These are phyloP conservation scores for Phytopythium delawarense DNA, from an alignment of 352 stramenopile species.

Conservation along the genomic window DNA sequence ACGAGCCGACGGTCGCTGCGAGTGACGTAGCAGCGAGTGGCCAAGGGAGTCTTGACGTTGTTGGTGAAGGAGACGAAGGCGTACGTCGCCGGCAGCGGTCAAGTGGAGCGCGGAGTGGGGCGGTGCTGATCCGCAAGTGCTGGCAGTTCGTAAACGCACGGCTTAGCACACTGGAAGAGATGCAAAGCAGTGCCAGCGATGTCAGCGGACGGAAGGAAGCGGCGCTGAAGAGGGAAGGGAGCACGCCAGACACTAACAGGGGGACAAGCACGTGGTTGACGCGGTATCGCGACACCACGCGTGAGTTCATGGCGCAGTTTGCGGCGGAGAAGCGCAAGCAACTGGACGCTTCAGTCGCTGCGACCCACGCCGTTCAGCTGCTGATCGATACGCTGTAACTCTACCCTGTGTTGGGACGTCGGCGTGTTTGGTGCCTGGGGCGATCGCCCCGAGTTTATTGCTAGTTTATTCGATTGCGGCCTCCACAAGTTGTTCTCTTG, in stretches of 20 bases:
- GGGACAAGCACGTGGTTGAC: conserved; percentile 6
- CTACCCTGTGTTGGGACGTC: conserved; percentile 2
- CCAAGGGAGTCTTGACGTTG: too few species aligned
- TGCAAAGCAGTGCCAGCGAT: background rate
- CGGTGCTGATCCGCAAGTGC: conserved; percentile 41
- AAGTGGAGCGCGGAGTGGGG: conserved; percentile 19
- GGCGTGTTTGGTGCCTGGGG: background rate
- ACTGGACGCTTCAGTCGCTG: conserved; percentile 6
- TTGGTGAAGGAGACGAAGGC: conserved; percentile 6
- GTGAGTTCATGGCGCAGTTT: conserved; percentile 18
- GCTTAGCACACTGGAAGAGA: conserved; percentile 8
- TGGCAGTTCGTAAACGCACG: conserved; percentile 14
- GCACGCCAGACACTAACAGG: background rate
- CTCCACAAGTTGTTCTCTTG: background rate
- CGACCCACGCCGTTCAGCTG: conserved; percentile 17
- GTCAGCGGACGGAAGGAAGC: background rate
- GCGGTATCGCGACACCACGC: conserved; percentile 14
- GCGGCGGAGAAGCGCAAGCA: conserved; percentile 18
- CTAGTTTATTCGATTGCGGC: background rate
- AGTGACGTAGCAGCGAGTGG: background rate
- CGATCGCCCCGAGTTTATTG: background rate
- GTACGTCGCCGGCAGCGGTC: background rate
- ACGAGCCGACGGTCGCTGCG: conserved; percentile 7
- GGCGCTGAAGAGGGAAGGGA: conserved; percentile 3
- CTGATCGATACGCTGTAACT: conserved; percentile 22